These are phyloP conservation scores for Fusarium concolor DNA, from an alignment of 2,329 filamentous ascomycete genomes.

Conservation along the genomic window DNA sequence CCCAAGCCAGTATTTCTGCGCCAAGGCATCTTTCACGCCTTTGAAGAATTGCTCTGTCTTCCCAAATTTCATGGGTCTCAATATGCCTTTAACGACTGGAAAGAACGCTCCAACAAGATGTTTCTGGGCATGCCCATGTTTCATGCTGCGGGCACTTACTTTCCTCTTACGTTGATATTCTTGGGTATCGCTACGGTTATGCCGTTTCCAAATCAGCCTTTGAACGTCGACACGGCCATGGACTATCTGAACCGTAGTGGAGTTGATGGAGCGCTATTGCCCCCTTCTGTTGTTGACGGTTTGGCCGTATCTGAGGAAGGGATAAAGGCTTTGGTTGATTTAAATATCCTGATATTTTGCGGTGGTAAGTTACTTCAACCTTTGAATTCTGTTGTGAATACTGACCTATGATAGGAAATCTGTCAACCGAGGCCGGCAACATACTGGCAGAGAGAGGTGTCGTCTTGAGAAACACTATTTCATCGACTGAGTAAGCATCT, in stretches of 20 bases:
- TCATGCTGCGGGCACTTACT: not conserved
- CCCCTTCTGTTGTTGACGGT: not conserved
- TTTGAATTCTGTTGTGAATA: too few relatives aligned
- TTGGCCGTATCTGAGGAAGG: not conserved
- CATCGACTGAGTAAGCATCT: conserved; percentile 2
- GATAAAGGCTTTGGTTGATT: accelerated
- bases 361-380: conserved; percentile 11
- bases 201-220: not conserved
- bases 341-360: too few relatives aligned
- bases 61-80: not conserved
- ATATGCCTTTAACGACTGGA: not conserved
- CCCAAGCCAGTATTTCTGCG: not conserved
- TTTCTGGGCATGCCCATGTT: conserved; percentile 1
- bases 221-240: not conserved
- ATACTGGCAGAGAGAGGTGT: not conserved
- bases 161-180: not conserved
- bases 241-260: not conserved
- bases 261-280: not conserved
- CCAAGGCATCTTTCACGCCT: not conserved
- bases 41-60: accelerated
- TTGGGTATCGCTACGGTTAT: not conserved
- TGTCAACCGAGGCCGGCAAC: not conserved
- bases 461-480: not conserved
- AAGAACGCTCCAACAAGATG: not conserved
- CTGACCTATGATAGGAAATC: not conserved